A percentile compares a stretch with the other conserved stretches of the same genome.
phyloP scores from a whole-genome alignment of 768 basidiomycete genomes.

The Lentinula aciculospora region DNA sequence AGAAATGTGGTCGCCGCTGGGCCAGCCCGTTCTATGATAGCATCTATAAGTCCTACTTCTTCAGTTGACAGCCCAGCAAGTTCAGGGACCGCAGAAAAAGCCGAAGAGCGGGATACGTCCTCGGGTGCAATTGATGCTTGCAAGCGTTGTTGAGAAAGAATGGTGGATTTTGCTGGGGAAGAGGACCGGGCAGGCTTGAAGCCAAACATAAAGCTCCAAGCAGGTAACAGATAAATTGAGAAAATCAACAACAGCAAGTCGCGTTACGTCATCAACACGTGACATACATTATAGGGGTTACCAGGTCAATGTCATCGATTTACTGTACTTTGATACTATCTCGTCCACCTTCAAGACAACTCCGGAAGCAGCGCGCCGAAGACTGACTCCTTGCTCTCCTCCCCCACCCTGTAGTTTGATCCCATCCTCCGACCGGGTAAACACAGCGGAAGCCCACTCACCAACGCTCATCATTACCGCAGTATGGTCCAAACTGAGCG shows the following conservation, averaged over 20 bases:
- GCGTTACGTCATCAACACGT: background rate
- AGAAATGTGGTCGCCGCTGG: slow-evolving; percentile 70
- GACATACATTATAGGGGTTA: no score
- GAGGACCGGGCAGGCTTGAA: slow-evolving; percentile 46
- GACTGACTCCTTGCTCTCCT: slow-evolving; percentile 54
- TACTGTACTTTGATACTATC: slow-evolving; percentile 60
- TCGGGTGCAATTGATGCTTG: slow-evolving; percentile 12
- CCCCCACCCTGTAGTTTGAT: slow-evolving; percentile 56
- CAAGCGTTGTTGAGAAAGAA: slow-evolving; percentile 13
- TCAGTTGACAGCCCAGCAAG: slow-evolving; percentile 42
- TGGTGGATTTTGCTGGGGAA: slow-evolving; percentile 33
- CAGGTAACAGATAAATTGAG: background rate
- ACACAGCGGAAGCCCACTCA: slow-evolving; percentile 77
- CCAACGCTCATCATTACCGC: slow-evolving; percentile 61
- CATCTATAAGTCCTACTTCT: slow-evolving; percentile 71
- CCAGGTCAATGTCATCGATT: slow-evolving; percentile 58
- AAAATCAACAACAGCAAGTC: background rate
- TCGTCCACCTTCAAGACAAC: slow-evolving; percentile 79
- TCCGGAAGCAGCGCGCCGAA: slow-evolving; percentile 71
- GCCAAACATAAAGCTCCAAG: slow-evolving; percentile 26
- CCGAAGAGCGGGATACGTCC: slow-evolving; percentile 36
- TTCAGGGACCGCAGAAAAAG: slow-evolving; percentile 37
- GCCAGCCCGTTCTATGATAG: slow-evolving; percentile 65
- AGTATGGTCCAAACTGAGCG: slow-evolving; percentile 72
- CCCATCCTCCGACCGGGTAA: slow-evolving; percentile 62